A percentile compares a stretch with the other conserved stretches of the same genome.
Evolutionary conservation across 139 green algal genomes (phyloP).

Genomic region (Tetraselmis striata): DNA sequence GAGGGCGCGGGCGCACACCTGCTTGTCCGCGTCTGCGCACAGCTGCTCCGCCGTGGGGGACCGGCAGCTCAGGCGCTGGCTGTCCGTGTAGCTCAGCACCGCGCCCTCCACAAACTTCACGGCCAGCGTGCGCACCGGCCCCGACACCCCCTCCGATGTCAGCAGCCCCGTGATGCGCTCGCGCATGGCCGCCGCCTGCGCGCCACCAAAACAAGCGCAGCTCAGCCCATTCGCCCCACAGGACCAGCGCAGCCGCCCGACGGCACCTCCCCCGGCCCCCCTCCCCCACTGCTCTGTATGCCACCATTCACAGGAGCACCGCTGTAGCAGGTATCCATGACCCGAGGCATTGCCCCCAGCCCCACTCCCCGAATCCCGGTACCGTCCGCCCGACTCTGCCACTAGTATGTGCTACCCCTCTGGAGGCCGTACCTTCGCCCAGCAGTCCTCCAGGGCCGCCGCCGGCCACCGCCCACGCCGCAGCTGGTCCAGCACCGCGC

Average conservation of each 20-base stretch:
- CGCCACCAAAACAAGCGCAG: no score
- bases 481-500: background rate
- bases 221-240: no score
- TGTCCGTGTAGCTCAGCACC: background rate
- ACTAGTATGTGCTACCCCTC: no score
- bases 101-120: background rate
- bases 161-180: background rate
- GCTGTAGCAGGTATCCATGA: no score
- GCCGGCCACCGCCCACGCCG: background rate
- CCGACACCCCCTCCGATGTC: background rate
- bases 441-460: background rate
- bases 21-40: background rate
- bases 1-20: no score
- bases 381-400: no score
- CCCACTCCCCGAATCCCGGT: no score
- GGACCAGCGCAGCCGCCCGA: no score
- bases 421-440: background rate
- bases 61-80: background rate
- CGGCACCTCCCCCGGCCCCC: no score
- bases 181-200: background rate
- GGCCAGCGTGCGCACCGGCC: background rate
- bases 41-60: background rate
- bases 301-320: no score
- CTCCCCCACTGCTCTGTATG: no score
- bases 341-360: no score